Evolutionary conservation across 2,329 filamentous ascomycete species (phyloP).

Genomic region (Colletotrichum tabaci): DNA sequence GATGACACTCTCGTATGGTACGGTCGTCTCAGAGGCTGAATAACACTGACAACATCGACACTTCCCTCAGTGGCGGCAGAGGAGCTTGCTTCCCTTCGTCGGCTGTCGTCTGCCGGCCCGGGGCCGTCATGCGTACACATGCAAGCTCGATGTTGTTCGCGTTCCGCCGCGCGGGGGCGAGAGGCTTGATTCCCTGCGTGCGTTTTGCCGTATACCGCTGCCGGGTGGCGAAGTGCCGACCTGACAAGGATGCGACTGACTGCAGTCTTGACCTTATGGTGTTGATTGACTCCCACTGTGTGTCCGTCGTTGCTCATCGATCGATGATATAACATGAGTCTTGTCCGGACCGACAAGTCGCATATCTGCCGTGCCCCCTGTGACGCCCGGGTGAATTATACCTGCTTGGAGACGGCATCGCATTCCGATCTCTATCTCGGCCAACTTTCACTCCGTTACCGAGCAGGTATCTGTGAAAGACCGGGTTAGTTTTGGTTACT

Average conservation of each 20-base stretch:
- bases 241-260: neutral
- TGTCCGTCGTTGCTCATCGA: neutral
- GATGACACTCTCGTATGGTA: neutral
- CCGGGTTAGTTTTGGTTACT: too few species aligned
- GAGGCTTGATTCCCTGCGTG: neutral
- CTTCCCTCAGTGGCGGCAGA: neutral
- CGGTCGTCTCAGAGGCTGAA: neutral
- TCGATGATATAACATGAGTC: neutral
- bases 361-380: neutral
- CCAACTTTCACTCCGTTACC: neutral
- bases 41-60: slow-evolving; percentile 3
- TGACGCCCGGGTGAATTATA: too few species aligned
- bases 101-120: neutral
- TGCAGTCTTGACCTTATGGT: neutral
- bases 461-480: neutral
- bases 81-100: neutral
- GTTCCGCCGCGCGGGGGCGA: slow-evolving; percentile 27
- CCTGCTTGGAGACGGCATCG: neutral
- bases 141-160: slow-evolving; percentile 24
- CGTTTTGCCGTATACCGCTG: slow-evolving; percentile 9
- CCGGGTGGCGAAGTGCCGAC: neutral
- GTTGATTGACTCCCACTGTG: too few species aligned
- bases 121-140: slow-evolving; percentile 5
- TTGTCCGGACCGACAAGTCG: neutral
- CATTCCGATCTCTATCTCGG: neutral